Base-by-base conservation (phyloP, 2,329 filamentous ascomycete species). In the Ophiostoma populinum region DNA sequence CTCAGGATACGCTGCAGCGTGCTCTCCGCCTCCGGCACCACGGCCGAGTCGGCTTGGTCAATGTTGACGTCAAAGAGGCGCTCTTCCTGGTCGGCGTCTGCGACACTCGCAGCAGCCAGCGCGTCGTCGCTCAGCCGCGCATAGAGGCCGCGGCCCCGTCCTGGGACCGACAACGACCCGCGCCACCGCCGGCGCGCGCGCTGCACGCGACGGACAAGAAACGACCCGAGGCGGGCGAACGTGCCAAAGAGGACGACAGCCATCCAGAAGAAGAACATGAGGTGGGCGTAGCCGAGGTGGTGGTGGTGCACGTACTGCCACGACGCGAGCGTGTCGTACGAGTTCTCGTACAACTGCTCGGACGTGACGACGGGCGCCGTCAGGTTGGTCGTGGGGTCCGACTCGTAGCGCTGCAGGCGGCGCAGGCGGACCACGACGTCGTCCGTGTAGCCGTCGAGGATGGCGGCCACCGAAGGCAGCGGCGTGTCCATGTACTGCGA, bases 241-340 rank as follows among this genome's bases (percentile, higher is more conserved):
- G 37, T 12, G 20, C 42, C 42, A 7, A 24, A 59, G 39, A 1
- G 15, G 5, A 43, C 20, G 21, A 62, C 57, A 2, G 45, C 37
- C 0, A 41, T 35, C 62, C 62, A 65, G 37, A 61, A 65, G 0
- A 47, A 34, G 7, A 55, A 44, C 46, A 62, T 37, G 9, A 28
- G 6, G 9, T 5, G 9, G 16, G 35, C 18, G 24, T 32, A 32
- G n/a, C 18, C 18, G 10, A 13, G 6, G 30, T 32, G 30, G 20
- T 32, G n/a, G 8, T 13, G n/a, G 18, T 32, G 30, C 7, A 32
- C 18, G 12, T 32, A 21, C 12, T 13, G n/a, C 30, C 30, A 32
- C 3, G 30, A 21, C 7, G 30, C 54, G 57, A 63, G 44, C 5
- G 60, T 61, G 31, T 55, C 52, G 39, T 51, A 53, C 44, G 57